Conservation (phyloP, 1,284 basidiomycete species). For the Ustilago esculenta region DNA sequence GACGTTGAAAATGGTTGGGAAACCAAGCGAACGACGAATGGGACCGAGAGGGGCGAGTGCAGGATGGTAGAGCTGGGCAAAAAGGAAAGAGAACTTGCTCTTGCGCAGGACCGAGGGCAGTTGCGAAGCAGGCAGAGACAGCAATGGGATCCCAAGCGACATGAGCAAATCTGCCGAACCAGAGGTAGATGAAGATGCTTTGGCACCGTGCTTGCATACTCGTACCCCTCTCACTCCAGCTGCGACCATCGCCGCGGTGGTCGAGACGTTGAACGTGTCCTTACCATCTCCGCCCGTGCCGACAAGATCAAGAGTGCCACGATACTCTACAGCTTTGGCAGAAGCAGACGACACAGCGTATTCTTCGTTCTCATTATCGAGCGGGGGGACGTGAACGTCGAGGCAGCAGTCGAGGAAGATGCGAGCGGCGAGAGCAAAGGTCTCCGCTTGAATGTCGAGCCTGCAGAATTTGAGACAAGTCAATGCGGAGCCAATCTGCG, state of each 20-base stretch:
- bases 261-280: constrained; percentile 97
- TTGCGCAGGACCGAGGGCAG: constrained; percentile 43
- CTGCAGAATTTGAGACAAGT: constrained; percentile 61
- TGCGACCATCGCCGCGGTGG: constrained; percentile 91
- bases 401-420: constrained; percentile 54
- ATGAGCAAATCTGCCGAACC: constrained; percentile 93
- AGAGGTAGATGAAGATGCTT: constrained; percentile 91
- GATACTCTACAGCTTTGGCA: constrained; percentile 34
- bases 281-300: constrained; percentile 94
- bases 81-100: constrained; percentile 86
- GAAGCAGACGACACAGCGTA: background rate
- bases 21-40: constrained; percentile 84
- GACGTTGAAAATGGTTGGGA: constrained; percentile 97
- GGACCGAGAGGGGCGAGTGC: constrained; percentile 84
- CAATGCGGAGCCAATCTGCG: constrained; percentile 60
- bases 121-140: constrained; percentile 73
- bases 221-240: constrained; percentile 87
- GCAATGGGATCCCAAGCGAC: constrained; percentile 81
- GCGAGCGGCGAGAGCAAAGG: constrained; percentile 53
- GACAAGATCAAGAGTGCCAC: constrained; percentile 68
- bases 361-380: constrained; percentile 24
- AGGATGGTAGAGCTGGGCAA: constrained; percentile 93
- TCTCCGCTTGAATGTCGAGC: constrained; percentile 52
- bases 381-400: constrained; percentile 31
- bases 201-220: constrained; percentile 94